Evolutionary conservation across 345 rosid species (phyloP), one percentile per base, ranked within the genome.

Genomic region (Arabidopsis arenosa): DNA sequence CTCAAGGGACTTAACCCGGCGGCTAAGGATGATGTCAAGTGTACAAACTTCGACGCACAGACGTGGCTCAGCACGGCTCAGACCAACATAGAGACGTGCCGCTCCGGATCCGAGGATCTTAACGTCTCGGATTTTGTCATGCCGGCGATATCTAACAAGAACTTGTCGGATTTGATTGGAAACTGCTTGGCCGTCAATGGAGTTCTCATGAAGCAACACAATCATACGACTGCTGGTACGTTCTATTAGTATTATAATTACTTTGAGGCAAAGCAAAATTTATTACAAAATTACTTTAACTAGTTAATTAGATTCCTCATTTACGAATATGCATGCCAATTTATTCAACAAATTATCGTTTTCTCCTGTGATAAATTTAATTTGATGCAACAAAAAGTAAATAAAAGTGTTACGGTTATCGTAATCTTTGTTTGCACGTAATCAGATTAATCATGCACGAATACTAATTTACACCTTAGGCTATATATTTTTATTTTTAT

Each of bases 41-140:
- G 88, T 81, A 83, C 92, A 33, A 78, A 85, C 36, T 86, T 84
- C 64, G 98, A 93, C 61, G 59, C 78, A 3, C 97, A 86, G 53
- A 91, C 93, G 4, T 93, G 97, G 98, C 89, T 93, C 21, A 89
- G 98, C 72, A 65, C 96, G 10, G 89, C 97, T n/a, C 83, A 88
- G 13, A 93, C 97, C 15, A 87, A 91, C 76, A 80, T 91, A 2
- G 93, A 89, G 40, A 91, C 96, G 0, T 93, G 97, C 64, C 78
- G 85, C 14, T 67, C 81, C 1, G 97, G 98, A 68, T 86, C 87
- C 26, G 44, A 52, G 11, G 96, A 93, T 75, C 83, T 89, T 4
- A 88, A 90, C 6, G 87, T 87, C 14, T 48, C 90, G 0, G 84
- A 86, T 57, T 80, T 64, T 35, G 21, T 83, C 60, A 32, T 86